These are phyloP conservation scores for Trichosporon sp. DNA, from an alignment of 1,284 basidiomycete genomes.

Conservation along the genomic window DNA sequence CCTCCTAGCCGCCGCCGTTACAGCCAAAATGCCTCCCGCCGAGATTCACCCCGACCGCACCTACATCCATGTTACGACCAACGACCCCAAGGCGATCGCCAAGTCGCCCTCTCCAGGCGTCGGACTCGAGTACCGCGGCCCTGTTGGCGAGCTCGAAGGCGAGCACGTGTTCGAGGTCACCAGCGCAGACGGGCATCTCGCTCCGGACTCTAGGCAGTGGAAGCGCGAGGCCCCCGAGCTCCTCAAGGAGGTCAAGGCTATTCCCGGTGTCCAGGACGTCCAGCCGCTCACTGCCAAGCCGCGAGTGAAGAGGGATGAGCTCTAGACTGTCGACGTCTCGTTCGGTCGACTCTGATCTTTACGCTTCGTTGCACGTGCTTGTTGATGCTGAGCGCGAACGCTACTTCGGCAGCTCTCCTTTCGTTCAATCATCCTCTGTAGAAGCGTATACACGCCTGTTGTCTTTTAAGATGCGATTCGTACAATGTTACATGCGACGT, in stretches of 20 bases:
- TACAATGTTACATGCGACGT: neutral
- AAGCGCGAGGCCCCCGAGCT: conserved; percentile 11
- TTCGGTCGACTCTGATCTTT: neutral
- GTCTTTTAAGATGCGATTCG: neutral
- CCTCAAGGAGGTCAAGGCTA: conserved; percentile 20
- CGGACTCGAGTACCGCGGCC: conserved; percentile 30
- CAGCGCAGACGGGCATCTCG: neutral
- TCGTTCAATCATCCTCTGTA: neutral
- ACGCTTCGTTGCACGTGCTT: neutral
- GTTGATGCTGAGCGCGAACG: neutral
- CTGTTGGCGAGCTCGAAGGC: conserved; percentile 39
- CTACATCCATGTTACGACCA: conserved; percentile 38
- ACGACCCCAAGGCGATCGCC: conserved; percentile 3
- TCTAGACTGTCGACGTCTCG: conserved; percentile 17
- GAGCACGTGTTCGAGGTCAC: conserved; percentile 41
- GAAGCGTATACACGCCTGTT: neutral
- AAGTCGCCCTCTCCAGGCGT: neutral
- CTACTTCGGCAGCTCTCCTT: too few relatives aligned
- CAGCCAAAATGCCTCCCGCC: conserved; percentile 10
- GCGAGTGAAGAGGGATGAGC: conserved; percentile 35
- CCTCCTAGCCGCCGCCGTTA: conserved; percentile 3
- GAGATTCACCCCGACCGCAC: conserved; percentile 26
- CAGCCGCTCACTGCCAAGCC: conserved; percentile 33
- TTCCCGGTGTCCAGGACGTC: conserved; percentile 28
- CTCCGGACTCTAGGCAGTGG: conserved; percentile 9